Base-by-base conservation (phyloP, 2,329 filamentous ascomycete genomes). In the Alternaria infectoria region DNA sequence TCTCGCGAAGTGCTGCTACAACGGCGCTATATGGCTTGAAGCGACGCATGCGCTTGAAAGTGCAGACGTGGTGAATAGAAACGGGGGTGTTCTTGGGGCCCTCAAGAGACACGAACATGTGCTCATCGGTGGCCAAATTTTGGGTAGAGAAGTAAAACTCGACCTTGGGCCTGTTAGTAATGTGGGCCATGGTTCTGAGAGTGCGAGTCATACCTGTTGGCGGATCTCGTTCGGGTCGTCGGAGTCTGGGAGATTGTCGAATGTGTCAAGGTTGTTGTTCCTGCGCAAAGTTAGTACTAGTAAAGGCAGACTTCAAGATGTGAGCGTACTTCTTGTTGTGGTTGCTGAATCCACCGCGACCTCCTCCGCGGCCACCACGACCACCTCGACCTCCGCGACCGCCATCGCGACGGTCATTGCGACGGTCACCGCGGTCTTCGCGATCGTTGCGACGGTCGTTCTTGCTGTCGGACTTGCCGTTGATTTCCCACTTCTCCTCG, bases 111-210 rank as follows among this genome's bases (percentile, higher is more conserved):
- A 89, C 86, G 84, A 93, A 92, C 71, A 99, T 87, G 83, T 93
- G 97, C 79, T 93, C 91, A 82, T 99, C 96, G 74, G 89, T 89
- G 55, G 91, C 90, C 40, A 99, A 88, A 82, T 97, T 97, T 75
- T 90, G 92, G 80, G 96, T 92, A 74, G 92, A 92, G 82, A 97
- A 97, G 86, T 97, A 97, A 81, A 97, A 97, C 79, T 97, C 93
- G 73, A 97, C 92, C 91, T 96, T 70, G 28, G 55, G 40, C 7
- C n/a, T 40, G 61, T 74, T 67, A 77, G 73, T 50, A 40, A 17
- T 23, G 62, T 26, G 52, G 30, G 13, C 23, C 32, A n/a, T 17
- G 15, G 13, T 6, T 30, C 6, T 15, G 6, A 52, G 10, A 56
- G 49, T 50, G 28, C 13, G 64, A 51, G 47, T 66, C 79, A 77